Evolutionary conservation across 2,329 filamentous ascomycete species (phyloP).

Genomic region (Penicillium sp.): DNA sequence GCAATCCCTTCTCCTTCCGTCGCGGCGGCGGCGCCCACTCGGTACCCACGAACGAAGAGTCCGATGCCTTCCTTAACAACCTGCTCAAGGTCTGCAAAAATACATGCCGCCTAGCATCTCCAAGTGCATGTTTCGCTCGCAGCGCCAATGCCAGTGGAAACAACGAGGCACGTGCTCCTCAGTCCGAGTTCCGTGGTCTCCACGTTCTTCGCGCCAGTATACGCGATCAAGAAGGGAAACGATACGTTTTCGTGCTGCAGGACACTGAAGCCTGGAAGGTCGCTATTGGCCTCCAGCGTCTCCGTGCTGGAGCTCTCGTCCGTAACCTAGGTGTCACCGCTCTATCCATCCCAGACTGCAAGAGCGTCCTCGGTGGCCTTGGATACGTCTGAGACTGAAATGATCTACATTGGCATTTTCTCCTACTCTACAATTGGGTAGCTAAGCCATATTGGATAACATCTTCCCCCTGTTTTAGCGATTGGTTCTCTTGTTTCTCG

Average conservation of each 20-base stretch:
- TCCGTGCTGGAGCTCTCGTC: conserved; percentile 58
- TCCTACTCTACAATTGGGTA: not conserved
- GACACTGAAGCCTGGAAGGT: conserved; percentile 65
- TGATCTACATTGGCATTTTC: not conserved
- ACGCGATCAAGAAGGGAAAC: conserved; percentile 61
- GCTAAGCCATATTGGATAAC: not conserved
- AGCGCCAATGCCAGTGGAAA: conserved; percentile 23
- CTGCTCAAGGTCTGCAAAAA: conserved; percentile 66
- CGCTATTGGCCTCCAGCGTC: conserved; percentile 56
- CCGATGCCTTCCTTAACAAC: conserved; percentile 63
- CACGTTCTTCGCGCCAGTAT: conserved; percentile 60
- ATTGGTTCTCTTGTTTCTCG: conserved; percentile 8
- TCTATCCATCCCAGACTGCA: conserved; percentile 49
- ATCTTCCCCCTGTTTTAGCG: conserved; percentile 1
- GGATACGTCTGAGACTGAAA: conserved; percentile 35
- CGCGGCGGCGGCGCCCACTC: conserved; percentile 50
- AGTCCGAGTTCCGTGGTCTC: conserved; percentile 46
- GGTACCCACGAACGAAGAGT: conserved; percentile 63
- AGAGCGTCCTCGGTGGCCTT: conserved; percentile 40
- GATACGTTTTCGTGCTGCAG: conserved; percentile 61
- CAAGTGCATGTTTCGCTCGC: conserved; percentile 40
- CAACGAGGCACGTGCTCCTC: conserved; percentile 19
- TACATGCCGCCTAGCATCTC: conserved; percentile 56
- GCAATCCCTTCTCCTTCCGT: conserved; percentile 35
- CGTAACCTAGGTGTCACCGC: conserved; percentile 55